phyloP scores from a whole-genome alignment of 1,139 yeast species.

The Meyerozyma guilliermondii region DNA sequence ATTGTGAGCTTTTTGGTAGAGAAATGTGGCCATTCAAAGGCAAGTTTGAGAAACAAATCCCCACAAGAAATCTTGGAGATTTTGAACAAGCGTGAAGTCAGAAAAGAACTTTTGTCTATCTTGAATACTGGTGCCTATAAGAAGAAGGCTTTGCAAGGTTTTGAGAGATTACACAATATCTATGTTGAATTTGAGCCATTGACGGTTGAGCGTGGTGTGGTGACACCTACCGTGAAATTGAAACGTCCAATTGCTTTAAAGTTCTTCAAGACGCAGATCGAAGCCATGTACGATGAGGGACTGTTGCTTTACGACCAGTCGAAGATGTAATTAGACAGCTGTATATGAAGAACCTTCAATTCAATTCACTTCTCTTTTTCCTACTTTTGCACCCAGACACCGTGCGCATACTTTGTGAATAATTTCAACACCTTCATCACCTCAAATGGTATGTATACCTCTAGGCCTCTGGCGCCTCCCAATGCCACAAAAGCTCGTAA shows the following conservation, averaged over 20 bases:
- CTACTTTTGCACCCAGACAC: background rate
- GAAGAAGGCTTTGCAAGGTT: slow-evolving; percentile 15
- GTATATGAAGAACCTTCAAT: background rate
- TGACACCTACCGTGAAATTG: slow-evolving; percentile 24
- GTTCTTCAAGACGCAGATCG: slow-evolving; percentile 16
- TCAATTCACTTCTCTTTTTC: background rate
- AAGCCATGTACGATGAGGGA: slow-evolving; percentile 19
- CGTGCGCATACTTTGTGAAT: background rate
- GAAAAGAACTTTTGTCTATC: slow-evolving; percentile 7
- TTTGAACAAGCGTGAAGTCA: slow-evolving; percentile 11
- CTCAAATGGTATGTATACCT: slow-evolving; percentile 9
- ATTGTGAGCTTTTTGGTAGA: background rate
- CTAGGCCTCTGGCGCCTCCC: background rate
- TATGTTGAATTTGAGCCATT: slow-evolving; percentile 22
- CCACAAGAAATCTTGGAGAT: slow-evolving; percentile 7
- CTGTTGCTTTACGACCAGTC: background rate
- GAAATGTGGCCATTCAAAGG: background rate
- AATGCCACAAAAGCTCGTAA: slow-evolving; percentile 12
- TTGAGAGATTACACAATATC: slow-evolving; percentile 20
- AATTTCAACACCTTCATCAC: slow-evolving; percentile 1
- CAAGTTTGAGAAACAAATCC: background rate
- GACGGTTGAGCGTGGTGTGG: slow-evolving; percentile 17
- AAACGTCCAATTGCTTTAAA: slow-evolving; percentile 21
- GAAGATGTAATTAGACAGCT: background rate
- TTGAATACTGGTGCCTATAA: slow-evolving; percentile 8